Evolutionary conservation across 768 basidiomycete genomes (phyloP), one percentile per base, ranked within the genome.

Genomic region (Boletus subcaerulescens): DNA sequence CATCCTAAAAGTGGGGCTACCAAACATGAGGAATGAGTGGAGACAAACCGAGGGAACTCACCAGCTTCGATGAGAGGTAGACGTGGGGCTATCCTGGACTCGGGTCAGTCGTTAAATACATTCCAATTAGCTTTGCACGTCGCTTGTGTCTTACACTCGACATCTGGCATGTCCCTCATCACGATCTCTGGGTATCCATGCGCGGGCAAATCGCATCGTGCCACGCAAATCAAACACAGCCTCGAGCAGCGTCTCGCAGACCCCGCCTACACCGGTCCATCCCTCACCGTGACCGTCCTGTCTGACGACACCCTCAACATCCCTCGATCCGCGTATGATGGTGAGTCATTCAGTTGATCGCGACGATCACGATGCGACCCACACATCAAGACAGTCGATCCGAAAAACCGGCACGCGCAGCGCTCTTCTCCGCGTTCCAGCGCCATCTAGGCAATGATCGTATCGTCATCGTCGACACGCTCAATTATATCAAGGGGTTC

Each of bases 401-500:
- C 6, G 97, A 99, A 73, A 99, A 98, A 69, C 85, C 90, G 12
- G 93, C 93, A 0, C 80, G 97, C 29, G 91, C 81, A 5, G 78
- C 88, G 11, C 78, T 96, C 18, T 93, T 96, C 69, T 84, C 93
- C 1, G 83, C 91, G 1, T 76, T 94, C 48, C 91, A 88, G 62
- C 79, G 97, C 14, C 78, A 81, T 33, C 78, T 99, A 59, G 77
- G 80, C 20, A 69, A 72, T 35, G 85, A 91, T 63, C 89, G 84
- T 0, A 83, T 98, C 63, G 79, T 97, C 54, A 89, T 99, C 60
- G 80, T 94, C 56, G 97, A 99, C 66, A 83, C 87, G 14, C 80
- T 90, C 61, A 99, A 98, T 67, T 98, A 99, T 72, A 98, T 98
- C 79, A 98, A 99, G 69, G 96, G 96, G 12, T 97, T 93, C 68